Base-by-base conservation (phyloP, 805 yeast genomes). In the Myxozyma udenii region DNA sequence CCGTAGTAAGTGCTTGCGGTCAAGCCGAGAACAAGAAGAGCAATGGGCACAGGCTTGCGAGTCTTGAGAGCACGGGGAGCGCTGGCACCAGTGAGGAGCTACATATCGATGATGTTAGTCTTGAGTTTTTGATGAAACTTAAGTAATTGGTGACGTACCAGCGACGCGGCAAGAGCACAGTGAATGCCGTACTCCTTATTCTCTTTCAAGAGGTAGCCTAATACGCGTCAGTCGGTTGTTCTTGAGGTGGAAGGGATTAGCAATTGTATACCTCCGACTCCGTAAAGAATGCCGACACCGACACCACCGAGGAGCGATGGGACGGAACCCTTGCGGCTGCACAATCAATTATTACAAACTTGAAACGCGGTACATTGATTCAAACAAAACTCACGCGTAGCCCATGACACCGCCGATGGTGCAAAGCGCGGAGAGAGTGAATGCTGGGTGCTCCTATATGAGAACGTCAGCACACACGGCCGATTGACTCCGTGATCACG, bases 231-330 rank as follows among this genome's bases (percentile, higher is more conserved):
- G 39, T 41, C 25, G 38, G 46, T n/a, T n/a, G n/a, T n/a, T 22
- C 16, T 38, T 14, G 23, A 9, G 9, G 12, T 7, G 44, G 19
- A 45, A 25, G 18, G 36, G 14, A n/a, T n/a, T n/a, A 14, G 22
- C 6, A 38, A 28, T 19, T 16, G 19, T 12, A 21, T 46, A 57
- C 61, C 75, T 2, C 72, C 61, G 26, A 57, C 54, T 23, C 69
- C 73, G 58, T 66, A 71, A n/a, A 70, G 53, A 6, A 65, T 61
- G 11, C 74, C 75, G 21, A 67, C 62, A 2, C 62, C 59, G 4
- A 71, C 53, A n/a, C 97, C 97, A 1, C 91, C 95, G 43, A 80
- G 70, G 48, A 90, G 74, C 0, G 96, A 87, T 21, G 95, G 95
- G 33, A 83, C 64, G 1, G 95, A 86, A 11, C 84, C 78, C 61